Base-by-base conservation (phyloP, 1,139 yeast genomes). In the Suhomyces ambrosiae region DNA sequence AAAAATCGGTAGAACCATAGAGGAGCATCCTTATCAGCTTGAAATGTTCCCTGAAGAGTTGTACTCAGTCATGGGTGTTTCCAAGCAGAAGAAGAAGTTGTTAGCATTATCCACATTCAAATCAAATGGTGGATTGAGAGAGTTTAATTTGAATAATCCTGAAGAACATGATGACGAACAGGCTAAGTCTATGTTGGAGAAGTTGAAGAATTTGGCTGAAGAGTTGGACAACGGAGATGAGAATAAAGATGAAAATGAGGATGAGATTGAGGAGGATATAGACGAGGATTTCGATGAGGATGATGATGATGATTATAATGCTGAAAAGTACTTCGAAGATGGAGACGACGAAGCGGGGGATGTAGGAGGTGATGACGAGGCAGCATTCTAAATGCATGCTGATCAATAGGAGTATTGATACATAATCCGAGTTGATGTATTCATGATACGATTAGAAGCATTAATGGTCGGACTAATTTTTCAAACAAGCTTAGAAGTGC, bases 31-130 rank as follows among this genome's bases (percentile, higher is more conserved):
- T 1, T 88, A 83, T 56, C 75, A 76, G 44, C 51, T 76, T 18
- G 80, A 77, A 40, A 73, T 85, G 45, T 87, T 90, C 60, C 97
- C 97, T 1, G 72, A 69, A 17, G 97, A 92, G 58, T 67, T 92
- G 41, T 82, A 86, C 49, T 64, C 74, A 17, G 87, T 83, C 22
- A 80, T 85, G 85, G 92, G 90, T 3, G 74, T 82, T 8, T 73
- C 76, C 45, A 75, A 71, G 46, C 75, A 74, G 54, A 70, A 69
- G 50, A 68, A 68, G 54, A 77, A 78, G 49, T 58, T 79, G n/a
- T 59, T 82, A 37, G 66, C 74, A 15, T 54, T 80, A 33, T 71
- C 82, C 0, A 66, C 71, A 22, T 73, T 72, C 50, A 70, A 74
- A 30, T 61, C 65, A 11, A 68, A 71, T 30, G 76, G 76, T 27